phyloP scores from a whole-genome alignment of 495 filamentous ascomycete species.

The Geopyxis carbonaria region DNA sequence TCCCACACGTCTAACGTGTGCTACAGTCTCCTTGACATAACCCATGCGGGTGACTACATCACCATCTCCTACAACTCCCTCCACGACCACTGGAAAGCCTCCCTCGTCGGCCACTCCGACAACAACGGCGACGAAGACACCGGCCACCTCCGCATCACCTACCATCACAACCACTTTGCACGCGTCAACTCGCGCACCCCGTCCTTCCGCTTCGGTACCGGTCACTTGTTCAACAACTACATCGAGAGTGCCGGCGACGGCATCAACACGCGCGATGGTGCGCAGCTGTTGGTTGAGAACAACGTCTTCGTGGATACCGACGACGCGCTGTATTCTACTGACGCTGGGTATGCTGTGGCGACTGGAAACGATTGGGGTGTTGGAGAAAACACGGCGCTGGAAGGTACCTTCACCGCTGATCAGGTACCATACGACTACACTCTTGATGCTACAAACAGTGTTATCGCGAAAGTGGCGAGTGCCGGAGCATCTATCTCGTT shows the following conservation, averaged over 20 bases:
- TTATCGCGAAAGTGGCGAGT: no score
- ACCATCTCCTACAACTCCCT: conserved; percentile 34
- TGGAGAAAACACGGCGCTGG: conserved; percentile 30
- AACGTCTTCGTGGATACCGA: conserved; percentile 36
- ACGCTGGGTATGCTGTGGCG: conserved; percentile 33
- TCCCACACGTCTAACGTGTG: conserved; percentile 33
- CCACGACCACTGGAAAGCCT: conserved; percentile 50
- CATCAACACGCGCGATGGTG: conserved; percentile 49
- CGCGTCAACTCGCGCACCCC: conserved; percentile 46
- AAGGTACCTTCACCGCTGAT: conserved; percentile 34
- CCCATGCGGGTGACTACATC: conserved; percentile 36
- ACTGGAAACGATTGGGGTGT: conserved; percentile 40
- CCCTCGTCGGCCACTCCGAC: conserved; percentile 45
- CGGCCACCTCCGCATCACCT: conserved; percentile 42
- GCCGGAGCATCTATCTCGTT: no score
- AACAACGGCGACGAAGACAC: conserved; percentile 31
- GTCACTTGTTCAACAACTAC: conserved; percentile 33
- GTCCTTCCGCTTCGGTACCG: conserved; percentile 46
- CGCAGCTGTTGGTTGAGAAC: conserved; percentile 45
- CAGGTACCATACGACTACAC: conserved; percentile 36
- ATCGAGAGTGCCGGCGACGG: conserved; percentile 34
- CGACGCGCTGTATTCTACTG: conserved; percentile 38
- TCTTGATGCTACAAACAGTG: conserved; percentile 28
- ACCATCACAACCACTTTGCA: conserved; percentile 45
- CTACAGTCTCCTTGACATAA: conserved; percentile 48